Evolutionary conservation across 139 green algal species (phyloP), one percentile per base, ranked within the genome.

Genomic region (Mesotaenium endlicherianum): DNA sequence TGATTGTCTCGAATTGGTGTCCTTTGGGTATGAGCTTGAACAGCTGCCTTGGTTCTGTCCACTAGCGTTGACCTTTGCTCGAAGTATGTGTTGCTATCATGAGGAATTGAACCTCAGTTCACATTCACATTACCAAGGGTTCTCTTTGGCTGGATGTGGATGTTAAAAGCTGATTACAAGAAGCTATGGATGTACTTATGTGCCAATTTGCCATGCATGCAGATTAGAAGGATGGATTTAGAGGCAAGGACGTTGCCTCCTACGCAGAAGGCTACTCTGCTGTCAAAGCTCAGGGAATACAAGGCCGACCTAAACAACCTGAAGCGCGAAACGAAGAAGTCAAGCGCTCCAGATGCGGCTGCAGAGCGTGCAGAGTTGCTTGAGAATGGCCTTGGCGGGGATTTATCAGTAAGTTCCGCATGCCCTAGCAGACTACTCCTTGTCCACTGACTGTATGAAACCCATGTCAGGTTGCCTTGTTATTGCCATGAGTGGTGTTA

Each of bases 171-270:
- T 64, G 26, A 26, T 64, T 64, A 34, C 26, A 34, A 34, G 26
- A 26, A 64, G 20, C 26, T 34, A 64, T 34, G 26, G 26, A 64
- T 26, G 26, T 20, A 34, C 26, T 64, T 26, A 20, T 75, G 40
- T 1, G 1, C 31, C 47, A 26, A 58, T 59, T 14, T 55, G 11
- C 47, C 34, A 34, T 17, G 20, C 20, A 16, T 43, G 36, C 91
- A 97, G 94, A 91, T 98, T n/a, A 94, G 97, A 83, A 89, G 94
- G 20, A 95, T 98, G 93, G 95, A 98, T 75, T 95, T 98, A 91
- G 95, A 98, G 85, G 95, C 95, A 0, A 89, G 95, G 39, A 96
- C 90, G 86, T 86, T 96, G 57, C 84, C 93, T 1, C 81, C 91
- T 2, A 90, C 93, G 20, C 81, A 91, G 41, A 92, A 90, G 4